phyloP scores from a whole-genome alignment of 2,329 filamentous ascomycete genomes.

The Monosporascus sp. region DNA sequence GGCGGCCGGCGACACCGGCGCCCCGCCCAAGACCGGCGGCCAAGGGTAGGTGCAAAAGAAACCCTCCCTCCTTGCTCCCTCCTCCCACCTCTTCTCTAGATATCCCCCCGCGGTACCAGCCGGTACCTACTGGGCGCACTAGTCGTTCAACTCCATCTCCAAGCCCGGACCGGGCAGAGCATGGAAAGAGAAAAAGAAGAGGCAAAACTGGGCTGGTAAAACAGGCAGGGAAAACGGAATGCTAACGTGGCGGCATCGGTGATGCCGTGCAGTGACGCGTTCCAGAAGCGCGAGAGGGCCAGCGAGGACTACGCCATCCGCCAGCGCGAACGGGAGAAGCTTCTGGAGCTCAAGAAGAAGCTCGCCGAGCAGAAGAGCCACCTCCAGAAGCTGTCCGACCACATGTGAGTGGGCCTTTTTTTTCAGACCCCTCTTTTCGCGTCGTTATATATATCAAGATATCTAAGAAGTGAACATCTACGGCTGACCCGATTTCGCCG shows the following conservation, averaged over 20 bases:
- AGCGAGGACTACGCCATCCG: conserved; percentile 80
- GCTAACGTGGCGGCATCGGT: conserved; percentile 8
- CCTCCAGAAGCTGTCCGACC: conserved; percentile 76
- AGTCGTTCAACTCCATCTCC: no score
- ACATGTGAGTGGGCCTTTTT: conserved; percentile 61
- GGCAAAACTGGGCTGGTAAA: not conserved
- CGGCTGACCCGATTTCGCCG: not conserved
- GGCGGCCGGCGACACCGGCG: conserved; percentile 65
- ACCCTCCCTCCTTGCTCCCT: not conserved
- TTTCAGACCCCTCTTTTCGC: not conserved
- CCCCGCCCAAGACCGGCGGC: conserved; percentile 49
- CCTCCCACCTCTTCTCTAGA: not conserved
- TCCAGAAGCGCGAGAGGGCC: conserved; percentile 87
- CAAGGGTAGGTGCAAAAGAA: conserved; percentile 39
- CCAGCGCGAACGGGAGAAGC: conserved; percentile 87
- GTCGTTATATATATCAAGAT: not conserved
- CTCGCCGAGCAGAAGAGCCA: conserved; percentile 74
- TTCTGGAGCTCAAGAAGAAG: conserved; percentile 67
- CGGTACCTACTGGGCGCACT: no score
- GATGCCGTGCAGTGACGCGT: conserved; percentile 64
- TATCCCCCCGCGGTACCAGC: no score
- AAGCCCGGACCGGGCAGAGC: no score
- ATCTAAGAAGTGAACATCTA: no score
- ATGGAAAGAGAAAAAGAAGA: not conserved
- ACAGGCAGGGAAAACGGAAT: conserved; percentile 10